Evolutionary conservation across 768 basidiomycete species (phyloP).

Genomic region (Rhodotorula babjevae): DNA sequence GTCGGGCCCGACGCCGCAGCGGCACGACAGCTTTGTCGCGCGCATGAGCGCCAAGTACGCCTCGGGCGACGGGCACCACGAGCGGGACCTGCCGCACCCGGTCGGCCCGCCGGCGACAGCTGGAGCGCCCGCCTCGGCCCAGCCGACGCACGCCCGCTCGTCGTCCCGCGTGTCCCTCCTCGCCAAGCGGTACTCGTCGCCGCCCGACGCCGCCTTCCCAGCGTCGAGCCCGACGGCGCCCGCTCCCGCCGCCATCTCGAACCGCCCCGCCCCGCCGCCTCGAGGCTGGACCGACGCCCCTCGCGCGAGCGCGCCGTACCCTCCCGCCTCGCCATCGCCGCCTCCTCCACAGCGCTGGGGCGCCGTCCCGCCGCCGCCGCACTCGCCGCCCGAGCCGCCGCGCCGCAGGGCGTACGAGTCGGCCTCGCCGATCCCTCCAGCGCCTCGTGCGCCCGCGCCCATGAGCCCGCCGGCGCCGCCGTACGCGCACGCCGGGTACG

Average conservation of each 20-base stretch:
- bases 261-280: no score
- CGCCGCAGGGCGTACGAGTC: not conserved
- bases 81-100: not conserved
- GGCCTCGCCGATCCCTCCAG: not conserved
- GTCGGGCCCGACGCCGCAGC: not conserved
- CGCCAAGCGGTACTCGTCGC: slow-evolving; percentile 32
- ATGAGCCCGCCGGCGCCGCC: no score
- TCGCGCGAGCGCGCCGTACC: not conserved
- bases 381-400: no score
- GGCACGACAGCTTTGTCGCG: slow-evolving; percentile 32
- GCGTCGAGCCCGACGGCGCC: no score
- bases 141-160: slow-evolving; percentile 3
- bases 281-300: not conserved
- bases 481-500: no score
- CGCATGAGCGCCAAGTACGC: slow-evolving; percentile 33
- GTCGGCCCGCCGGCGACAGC: no score
- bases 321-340: no score
- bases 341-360: no score
- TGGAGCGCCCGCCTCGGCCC: not conserved
- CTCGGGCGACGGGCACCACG: not conserved
- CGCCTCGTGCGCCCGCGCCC: no score
- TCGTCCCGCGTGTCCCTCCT: slow-evolving; percentile 26
- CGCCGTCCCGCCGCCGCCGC: no score
- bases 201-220: not conserved
- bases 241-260: no score